Evolutionary conservation across 176 grass and related monocot genomes (phyloP).

Genomic region (Dendrocalamus sinicus): DNA sequence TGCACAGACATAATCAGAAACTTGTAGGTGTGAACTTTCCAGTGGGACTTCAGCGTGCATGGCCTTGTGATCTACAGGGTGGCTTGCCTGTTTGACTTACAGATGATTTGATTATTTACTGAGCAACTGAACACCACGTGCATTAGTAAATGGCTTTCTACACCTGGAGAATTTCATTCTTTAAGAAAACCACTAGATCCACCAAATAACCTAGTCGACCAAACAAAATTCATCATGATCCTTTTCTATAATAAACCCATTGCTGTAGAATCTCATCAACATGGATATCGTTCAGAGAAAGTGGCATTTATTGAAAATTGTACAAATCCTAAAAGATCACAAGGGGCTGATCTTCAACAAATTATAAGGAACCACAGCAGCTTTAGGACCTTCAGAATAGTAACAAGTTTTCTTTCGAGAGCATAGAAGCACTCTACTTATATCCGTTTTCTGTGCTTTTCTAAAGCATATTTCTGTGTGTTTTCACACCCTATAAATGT

Average conservation of each 20-base stretch:
- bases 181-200: not conserved
- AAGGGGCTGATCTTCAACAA: not conserved
- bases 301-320: not conserved
- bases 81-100: constrained; percentile 17
- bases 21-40: not conserved
- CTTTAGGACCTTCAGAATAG: too few species aligned
- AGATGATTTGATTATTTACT: constrained; percentile 1
- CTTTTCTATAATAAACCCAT: not conserved
- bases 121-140: constrained; percentile 10
- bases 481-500: not conserved
- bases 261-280: not conserved
- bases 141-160: constrained; percentile 13
- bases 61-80: not conserved
- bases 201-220: not conserved
- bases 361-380: not conserved
- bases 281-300: not conserved
- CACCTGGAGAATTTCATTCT: constrained; percentile 21
- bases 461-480: not conserved
- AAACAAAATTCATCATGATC: not conserved
- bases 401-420: too few species aligned
- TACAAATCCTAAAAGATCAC: not conserved
- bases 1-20: not conserved
- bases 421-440: too few species aligned
- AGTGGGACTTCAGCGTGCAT: not conserved
- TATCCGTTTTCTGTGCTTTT: too few species aligned